phyloP scores from a whole-genome alignment of 2,329 filamentous ascomycete species.

The Exophiala oligosperma region DNA sequence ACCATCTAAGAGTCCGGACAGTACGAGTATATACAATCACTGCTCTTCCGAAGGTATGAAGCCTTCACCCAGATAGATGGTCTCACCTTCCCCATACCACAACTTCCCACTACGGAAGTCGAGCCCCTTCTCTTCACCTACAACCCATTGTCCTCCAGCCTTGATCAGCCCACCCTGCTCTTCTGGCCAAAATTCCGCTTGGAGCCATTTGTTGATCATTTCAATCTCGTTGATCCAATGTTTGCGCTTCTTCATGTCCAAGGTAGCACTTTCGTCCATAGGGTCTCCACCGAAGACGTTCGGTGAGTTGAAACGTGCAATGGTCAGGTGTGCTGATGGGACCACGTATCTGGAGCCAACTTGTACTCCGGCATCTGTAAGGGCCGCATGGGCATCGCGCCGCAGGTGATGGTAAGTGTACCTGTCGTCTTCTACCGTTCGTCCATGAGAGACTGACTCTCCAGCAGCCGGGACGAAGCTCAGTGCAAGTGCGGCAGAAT shows the following conservation, averaged over 20 bases:
- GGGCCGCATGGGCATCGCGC: conserved; percentile 69
- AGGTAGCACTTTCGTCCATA: conserved; percentile 37
- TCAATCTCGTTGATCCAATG: conserved; percentile 71
- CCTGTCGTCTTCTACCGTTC: conserved; percentile 53
- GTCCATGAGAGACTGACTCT: conserved; percentile 44
- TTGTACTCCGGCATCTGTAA: conserved; percentile 62
- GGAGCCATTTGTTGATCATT: conserved; percentile 73
- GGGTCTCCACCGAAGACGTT: conserved; percentile 53
- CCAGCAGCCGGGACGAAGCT: conserved; percentile 80
- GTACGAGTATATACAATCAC: background rate
- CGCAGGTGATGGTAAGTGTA: conserved; percentile 93
- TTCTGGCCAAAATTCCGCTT: conserved; percentile 67
- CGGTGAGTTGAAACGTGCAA: conserved; percentile 74
- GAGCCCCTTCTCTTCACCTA: conserved; percentile 82
- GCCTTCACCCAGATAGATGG: conserved; percentile 54
- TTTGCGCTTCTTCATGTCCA: conserved; percentile 56
- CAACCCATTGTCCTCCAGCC: conserved; percentile 71
- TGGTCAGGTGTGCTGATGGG: conserved; percentile 84
- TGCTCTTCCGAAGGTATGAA: conserved; percentile 13
- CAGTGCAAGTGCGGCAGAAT: conserved; percentile 80
- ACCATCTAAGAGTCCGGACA: background rate
- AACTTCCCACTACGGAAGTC: conserved; percentile 72
- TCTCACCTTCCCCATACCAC: conserved; percentile 86
- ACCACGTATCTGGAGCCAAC: conserved; percentile 82
- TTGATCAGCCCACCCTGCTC: conserved; percentile 35